A percentile compares a stretch with the other conserved stretches of the same genome.
phyloP scores from a whole-genome alignment of 345 rosid species.

The Salix exigua region DNA sequence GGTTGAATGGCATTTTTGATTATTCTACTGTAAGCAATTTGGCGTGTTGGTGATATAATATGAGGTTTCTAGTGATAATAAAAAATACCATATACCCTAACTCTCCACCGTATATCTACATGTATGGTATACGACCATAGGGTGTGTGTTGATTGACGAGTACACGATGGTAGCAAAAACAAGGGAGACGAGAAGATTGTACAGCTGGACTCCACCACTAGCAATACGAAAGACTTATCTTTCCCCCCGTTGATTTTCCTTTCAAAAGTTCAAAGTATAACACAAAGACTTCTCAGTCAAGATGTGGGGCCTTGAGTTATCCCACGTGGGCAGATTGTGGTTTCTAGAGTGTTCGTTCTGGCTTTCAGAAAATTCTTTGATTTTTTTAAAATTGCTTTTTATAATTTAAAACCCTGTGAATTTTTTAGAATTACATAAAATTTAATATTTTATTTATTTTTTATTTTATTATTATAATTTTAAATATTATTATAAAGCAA shows the following conservation, averaged over 20 bases:
- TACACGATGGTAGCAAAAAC: background rate
- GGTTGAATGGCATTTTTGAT: too few relatives aligned
- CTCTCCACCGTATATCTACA: background rate
- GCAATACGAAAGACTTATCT: background rate
- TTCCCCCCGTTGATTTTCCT: slow-evolving; percentile 4
- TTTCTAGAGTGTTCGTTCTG: too few relatives aligned
- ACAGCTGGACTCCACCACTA: slow-evolving; percentile 29
- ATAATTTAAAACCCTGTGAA: too few relatives aligned
- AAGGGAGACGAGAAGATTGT: background rate
- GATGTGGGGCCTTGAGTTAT: slow-evolving; percentile 2
- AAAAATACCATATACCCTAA: background rate
- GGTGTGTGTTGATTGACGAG: background rate
- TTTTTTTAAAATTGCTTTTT: too few relatives aligned
- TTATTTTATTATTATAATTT: too few relatives aligned
- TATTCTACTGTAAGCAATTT: too few relatives aligned
- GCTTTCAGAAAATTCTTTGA: too few relatives aligned
- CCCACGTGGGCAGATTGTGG: slow-evolving; percentile 15
- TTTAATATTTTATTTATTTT: too few relatives aligned
- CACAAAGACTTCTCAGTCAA: slow-evolving; percentile 14
- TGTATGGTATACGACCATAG: background rate
- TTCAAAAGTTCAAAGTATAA: background rate
- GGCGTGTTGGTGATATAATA: background rate
- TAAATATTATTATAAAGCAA: too few relatives aligned
- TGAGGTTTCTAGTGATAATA: background rate
- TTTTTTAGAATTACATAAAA: too few relatives aligned